Evolutionary conservation across 2,329 filamentous ascomycete species (phyloP), one percentile per base, ranked within the genome.

Genomic region (Fusarium sp.): DNA sequence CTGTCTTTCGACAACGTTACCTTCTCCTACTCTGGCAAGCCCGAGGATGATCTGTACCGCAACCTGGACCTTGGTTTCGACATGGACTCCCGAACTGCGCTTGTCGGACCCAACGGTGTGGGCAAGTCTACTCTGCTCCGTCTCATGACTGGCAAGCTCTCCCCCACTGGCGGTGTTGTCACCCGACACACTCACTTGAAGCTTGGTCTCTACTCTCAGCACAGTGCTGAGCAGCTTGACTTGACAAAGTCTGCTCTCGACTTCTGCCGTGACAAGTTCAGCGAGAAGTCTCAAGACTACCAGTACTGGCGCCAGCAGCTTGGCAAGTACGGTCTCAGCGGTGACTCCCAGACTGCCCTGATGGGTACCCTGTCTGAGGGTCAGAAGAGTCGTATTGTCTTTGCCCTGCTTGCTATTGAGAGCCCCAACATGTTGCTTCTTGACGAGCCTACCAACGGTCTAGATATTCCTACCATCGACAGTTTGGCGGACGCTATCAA

Each of bases 281-380:
- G 85, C 42, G 85, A 90, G 69, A 93, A 95, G 83, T 94, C 90
- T 53, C 96, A 99, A 80, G 96, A 99, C 79, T 97, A 97, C 86
- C 96, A 99, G 84, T 99, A 96, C 89, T 99, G 96, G 96, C 90
- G 96, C 78, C 95, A 97, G 83, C 94, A 97, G 84, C 92, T 99
- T 36, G 96, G 96, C 75, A 88, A 90, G 70, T 99, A 99, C 80
- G 96, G 96, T 79, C 88, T 99, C 69, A 91, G 89, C 59, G 96
- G 96, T 79, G 94, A 98, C 67, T 85, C 93, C 30, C 96, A 99
- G 86, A 99, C 96, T 47, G 93, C 96, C 46, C 87, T 98, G 78
- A 99, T 99, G 91, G 96, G 96, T 67, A 99, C 96, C 17, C 85
- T 99, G 72, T 98, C 96, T 66, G 96, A 99, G 79, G 96, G 96